Evolutionary conservation across 106 monocot species (phyloP).

Genomic region (Dendrobium huoshanense): DNA sequence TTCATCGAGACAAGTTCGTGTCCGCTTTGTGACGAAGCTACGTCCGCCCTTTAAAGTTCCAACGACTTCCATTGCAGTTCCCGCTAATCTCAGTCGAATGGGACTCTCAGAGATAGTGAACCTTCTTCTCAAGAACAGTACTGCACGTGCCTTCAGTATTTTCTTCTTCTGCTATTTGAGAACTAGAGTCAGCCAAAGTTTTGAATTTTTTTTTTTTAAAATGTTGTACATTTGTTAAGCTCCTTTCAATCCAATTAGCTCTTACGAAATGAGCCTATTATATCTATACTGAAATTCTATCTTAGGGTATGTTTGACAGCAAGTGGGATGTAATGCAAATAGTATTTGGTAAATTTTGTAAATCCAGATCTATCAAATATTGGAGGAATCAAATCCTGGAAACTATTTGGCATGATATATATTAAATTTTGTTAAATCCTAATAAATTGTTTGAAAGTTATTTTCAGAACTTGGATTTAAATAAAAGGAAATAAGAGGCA

Average conservation of each 20-base stretch:
- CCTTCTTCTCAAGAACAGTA: conserved; percentile 50
- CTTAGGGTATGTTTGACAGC: not conserved
- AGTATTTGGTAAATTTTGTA: not conserved
- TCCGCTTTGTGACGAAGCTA: conserved; percentile 86
- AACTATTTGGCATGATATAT: not conserved
- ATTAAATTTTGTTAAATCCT: not conserved
- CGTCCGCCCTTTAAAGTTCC: conserved; percentile 45
- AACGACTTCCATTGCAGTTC: conserved; percentile 51
- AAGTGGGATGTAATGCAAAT: not conserved
- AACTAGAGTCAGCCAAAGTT: not conserved
- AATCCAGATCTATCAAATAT: not conserved
- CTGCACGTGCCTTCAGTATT: not conserved
- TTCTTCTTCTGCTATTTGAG: not conserved
- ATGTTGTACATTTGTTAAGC: not conserved
- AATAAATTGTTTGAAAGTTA: not conserved
- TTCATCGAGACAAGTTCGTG: conserved; percentile 40
- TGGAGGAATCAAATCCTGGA: not conserved
- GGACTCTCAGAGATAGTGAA: conserved; percentile 96
- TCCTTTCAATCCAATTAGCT: not conserved
- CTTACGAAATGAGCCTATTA: not conserved
- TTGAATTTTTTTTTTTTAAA: not conserved
- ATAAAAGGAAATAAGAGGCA: no score
- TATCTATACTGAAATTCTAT: not conserved
- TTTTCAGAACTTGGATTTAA: not conserved
- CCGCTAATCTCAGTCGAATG: conserved; percentile 73